Evolutionary conservation across 164 flowering plant genomes (phyloP), one percentile per base, ranked within the genome.

Genomic region (Vitis cinerea): DNA sequence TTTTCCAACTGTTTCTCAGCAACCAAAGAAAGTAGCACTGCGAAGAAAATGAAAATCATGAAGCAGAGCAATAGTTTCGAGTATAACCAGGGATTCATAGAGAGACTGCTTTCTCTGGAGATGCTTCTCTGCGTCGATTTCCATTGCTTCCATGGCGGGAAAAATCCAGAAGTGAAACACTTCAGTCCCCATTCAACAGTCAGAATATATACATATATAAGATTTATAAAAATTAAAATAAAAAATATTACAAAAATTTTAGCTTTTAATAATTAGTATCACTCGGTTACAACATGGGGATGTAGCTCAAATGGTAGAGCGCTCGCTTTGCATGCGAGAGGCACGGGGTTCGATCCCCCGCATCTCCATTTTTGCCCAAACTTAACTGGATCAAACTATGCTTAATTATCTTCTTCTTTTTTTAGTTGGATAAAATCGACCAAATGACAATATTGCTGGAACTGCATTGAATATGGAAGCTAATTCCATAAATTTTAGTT

Each of bases 271-370:
- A 23, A 0, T 23, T 1, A 23, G 27, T 23, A 23, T 23, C 27
- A 23, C 27, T 2, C 0, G 0, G 27, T 23, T 23, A 37, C 0
- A 0, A 0, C 7, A 2, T 60, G 93, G 94, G 94, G 91, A 90
- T 87, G 93, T 88, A 88, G 94, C 94, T 90, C 94, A 87, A 87
- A 87, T 85, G 95, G 93, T 90, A 90, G 95, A 90, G 93, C 89
- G 92, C 92, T 86, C 88, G 97, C 97, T 90, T 88, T 86, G 95
- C 97, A 90, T 90, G 95, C 88, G 93, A 87, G 91, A 90, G 94
- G 97, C 78, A 88, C 93, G 80, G 88, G 97, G 44, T 37, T 37
- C 44, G 44, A 23, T 37, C 44, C 44, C 44, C 44, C 27, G 27
- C 27, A 37, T 37, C 44, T 37, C 44, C 44, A 37, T 37, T 37